Evolutionary conservation across 768 basidiomycete species (phyloP).

Genomic region (Fomitopsis serialis): DNA sequence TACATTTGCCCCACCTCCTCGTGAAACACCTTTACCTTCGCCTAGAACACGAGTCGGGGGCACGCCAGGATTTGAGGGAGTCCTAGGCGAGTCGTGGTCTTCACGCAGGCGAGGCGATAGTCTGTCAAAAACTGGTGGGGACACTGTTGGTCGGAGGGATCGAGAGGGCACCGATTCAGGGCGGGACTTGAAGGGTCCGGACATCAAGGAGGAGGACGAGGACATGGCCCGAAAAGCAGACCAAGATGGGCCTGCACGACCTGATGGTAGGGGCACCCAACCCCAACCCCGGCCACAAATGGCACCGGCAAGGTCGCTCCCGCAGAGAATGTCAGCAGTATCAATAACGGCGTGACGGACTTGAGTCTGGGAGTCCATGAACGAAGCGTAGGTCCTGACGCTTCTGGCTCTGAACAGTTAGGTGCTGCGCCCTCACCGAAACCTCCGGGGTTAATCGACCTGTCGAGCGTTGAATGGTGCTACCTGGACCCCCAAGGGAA

Average conservation of each 20-base stretch:
- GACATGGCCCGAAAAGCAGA: constrained; percentile 4
- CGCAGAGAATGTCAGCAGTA: too few species aligned
- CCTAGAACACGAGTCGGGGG: constrained; percentile 60
- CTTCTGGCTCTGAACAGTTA: constrained; percentile 27
- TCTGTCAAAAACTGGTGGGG: constrained; percentile 36
- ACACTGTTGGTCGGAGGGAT: constrained; percentile 14
- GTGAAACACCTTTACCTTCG: constrained; percentile 55
- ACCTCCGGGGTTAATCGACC: constrained; percentile 47
- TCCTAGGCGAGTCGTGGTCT: constrained; percentile 68
- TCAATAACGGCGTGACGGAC: neutral
- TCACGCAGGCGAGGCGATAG: constrained; percentile 55
- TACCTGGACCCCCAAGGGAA: constrained; percentile 92
- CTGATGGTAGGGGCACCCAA: neutral
- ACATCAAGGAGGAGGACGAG: constrained; percentile 62
- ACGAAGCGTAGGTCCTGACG: neutral
- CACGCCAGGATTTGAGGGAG: constrained; percentile 66
- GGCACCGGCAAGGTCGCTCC: neutral
- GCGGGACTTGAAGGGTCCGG: constrained; percentile 36
- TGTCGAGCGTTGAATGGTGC: constrained; percentile 73
- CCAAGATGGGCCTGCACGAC: neutral
- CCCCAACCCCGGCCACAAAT: neutral
- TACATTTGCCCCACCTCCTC: constrained; percentile 48
- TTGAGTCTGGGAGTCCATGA: neutral
- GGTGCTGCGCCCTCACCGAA: neutral
- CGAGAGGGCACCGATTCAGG: constrained; percentile 36